Evolutionary conservation across 305 asterid genomes (phyloP).

Genomic region (Solanum chacoense): DNA sequence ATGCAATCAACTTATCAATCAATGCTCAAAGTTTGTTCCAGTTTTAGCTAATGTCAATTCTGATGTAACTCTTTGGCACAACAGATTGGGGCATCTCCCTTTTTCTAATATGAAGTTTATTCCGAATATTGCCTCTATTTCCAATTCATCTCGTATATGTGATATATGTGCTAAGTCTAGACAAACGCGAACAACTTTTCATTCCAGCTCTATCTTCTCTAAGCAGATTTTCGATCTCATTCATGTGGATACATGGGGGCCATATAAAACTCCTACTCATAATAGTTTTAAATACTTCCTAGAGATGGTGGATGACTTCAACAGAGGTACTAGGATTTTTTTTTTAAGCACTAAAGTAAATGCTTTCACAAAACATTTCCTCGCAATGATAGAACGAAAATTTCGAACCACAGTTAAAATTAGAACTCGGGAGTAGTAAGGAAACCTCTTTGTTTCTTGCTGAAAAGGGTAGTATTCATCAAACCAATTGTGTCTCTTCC

Average conservation of each 20-base stretch:
- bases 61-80: not conserved
- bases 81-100: not conserved
- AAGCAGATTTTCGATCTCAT: not conserved
- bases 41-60: not conserved
- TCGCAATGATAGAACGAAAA: not conserved
- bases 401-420: not conserved
- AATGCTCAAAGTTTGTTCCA: not conserved
- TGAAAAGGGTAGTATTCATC: not conserved
- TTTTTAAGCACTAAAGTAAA: not conserved
- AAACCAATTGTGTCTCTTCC: not conserved
- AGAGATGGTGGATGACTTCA: not conserved
- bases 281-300: too few relatives aligned
- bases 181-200: not conserved
- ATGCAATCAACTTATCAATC: not conserved
- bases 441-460: not conserved
- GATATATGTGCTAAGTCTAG: not conserved
- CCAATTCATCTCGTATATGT: not conserved
- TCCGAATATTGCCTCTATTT: not conserved
- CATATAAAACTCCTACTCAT: not conserved
- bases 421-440: not conserved
- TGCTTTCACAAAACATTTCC: not conserved
- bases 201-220: not conserved
- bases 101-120: not conserved
- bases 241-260: not conserved
- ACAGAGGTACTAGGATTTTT: not conserved